Evolutionary conservation across 345 rosid species (phyloP).

Genomic region (Eutrema heterophyllum): DNA sequence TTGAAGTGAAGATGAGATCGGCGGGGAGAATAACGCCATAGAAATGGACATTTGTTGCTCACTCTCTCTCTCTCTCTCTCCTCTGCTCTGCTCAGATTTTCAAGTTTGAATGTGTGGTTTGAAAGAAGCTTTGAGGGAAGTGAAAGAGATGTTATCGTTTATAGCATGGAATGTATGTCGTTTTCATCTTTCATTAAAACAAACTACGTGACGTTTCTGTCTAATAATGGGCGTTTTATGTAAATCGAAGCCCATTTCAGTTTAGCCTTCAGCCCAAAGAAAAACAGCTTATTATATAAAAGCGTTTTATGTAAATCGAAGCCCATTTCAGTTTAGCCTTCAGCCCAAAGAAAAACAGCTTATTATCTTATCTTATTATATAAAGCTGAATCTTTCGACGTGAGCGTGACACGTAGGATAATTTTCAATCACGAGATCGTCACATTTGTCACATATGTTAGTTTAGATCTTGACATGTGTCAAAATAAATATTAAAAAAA

Average conservation of each 20-base stretch:
- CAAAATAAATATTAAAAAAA: too few species aligned
- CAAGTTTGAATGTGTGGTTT: constrained; percentile 27
- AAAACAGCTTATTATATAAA: too few species aligned
- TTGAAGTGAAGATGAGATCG: constrained; percentile 32
- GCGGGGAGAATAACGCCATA: constrained; percentile 54
- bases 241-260: neutral
- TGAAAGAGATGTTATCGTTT: constrained; percentile 25
- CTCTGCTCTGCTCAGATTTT: neutral
- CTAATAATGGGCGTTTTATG: neutral
- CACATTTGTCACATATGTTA: too few species aligned
- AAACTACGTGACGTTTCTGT: constrained; percentile 25
- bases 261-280: neutral
- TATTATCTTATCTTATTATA: too few species aligned
- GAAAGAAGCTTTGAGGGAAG: neutral
- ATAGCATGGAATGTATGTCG: constrained; percentile 2
- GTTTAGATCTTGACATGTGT: too few species aligned
- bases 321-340: too few species aligned
- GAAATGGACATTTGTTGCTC: constrained; percentile 44
- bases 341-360: too few species aligned
- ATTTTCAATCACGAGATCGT: too few species aligned
- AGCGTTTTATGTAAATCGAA: too few species aligned
- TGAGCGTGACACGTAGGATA: too few species aligned
- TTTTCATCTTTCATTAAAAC: neutral
- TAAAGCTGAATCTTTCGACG: too few species aligned
- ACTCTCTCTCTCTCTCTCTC: neutral